Conservation (phyloP, 371 early-diverging fungal species). For the Rhizopus stolonifer region DNA sequence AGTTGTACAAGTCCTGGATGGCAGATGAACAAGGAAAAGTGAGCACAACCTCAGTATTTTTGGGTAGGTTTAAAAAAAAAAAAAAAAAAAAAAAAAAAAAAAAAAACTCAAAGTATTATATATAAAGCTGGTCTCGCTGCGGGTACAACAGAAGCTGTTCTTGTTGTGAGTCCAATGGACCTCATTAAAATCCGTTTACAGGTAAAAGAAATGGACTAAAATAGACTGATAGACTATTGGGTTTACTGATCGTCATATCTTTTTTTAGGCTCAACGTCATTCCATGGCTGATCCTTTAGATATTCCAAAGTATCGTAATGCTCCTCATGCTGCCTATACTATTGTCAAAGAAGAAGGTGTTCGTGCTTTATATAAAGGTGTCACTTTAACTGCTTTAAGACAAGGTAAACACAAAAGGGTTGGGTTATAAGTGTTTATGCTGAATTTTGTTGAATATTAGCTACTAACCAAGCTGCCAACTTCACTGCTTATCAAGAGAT, state of each 20-base stretch:
- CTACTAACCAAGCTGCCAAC: constrained; percentile 98
- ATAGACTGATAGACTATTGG: no score
- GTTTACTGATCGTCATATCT: no score
- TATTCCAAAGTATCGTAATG: constrained; percentile 95
- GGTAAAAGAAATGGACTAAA: no score
- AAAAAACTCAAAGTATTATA: no score
- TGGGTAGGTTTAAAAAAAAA: no score
- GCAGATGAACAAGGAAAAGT: constrained; percentile 72
- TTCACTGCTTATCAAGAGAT: constrained; percentile 96
- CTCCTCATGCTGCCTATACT: constrained; percentile 89
- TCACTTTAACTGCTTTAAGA: constrained; percentile 90
- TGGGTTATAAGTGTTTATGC: no score
- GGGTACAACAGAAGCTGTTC: constrained; percentile 93
- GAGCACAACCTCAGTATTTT: constrained; percentile 71
- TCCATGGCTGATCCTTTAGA: constrained; percentile 96
- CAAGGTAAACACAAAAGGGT: constrained; percentile 74
- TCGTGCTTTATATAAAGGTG: constrained; percentile 93
- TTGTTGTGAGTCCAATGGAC: constrained; percentile 97
- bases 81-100: no score
- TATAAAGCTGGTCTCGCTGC: constrained; percentile 88
- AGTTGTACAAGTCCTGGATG: constrained; percentile 84
- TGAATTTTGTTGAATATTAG: constrained; percentile 47
- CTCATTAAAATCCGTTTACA: constrained; percentile 96
- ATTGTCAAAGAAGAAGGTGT: constrained; percentile 93
- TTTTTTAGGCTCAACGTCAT: constrained; percentile 89